phyloP scores from a whole-genome alignment of 2,329 filamentous ascomycete species.

The Teratosphaeria pseudoeucalypti region DNA sequence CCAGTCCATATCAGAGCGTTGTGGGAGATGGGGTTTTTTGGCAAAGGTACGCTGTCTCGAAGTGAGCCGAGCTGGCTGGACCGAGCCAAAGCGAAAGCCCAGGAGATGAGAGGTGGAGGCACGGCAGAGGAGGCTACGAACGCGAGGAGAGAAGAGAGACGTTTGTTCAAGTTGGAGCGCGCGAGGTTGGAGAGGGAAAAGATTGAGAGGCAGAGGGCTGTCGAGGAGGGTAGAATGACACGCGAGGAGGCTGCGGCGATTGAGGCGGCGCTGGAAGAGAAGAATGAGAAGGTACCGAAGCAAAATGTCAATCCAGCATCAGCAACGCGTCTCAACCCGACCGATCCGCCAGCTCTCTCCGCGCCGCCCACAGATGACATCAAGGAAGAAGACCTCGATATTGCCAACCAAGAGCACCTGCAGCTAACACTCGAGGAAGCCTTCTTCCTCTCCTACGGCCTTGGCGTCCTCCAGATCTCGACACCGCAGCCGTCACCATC shows the following conservation, averaged over 20 bases:
- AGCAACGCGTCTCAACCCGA: background rate
- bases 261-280: slow-evolving; percentile 29
- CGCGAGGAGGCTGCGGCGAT: background rate
- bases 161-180: slow-evolving; percentile 78
- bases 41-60: slow-evolving; percentile 83
- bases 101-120: slow-evolving; percentile 22
- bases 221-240: slow-evolving; percentile 37
- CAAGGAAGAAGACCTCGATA: slow-evolving; percentile 8
- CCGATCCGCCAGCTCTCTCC: background rate
- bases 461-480: slow-evolving; percentile 60
- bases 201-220: slow-evolving; percentile 58
- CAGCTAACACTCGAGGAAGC: slow-evolving; percentile 84
- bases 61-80: slow-evolving; percentile 93
- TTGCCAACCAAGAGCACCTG: slow-evolving; percentile 66
- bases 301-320: background rate
- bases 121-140: slow-evolving; percentile 78
- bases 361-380: background rate
- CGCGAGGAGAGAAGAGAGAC: slow-evolving; percentile 67
- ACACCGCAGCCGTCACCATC: slow-evolving; percentile 14
- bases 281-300: slow-evolving; percentile 27
- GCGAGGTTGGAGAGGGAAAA: slow-evolving; percentile 79
- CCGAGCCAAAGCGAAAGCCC: slow-evolving; percentile 62
- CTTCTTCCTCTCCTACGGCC: slow-evolving; percentile 75
- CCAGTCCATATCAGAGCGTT: slow-evolving; percentile 63
- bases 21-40: slow-evolving; percentile 97